A percentile compares a stretch with the other conserved stretches of the same genome.
phyloP scores from a whole-genome alignment of 495 filamentous ascomycete species.

The Penicillium alfredii region DNA sequence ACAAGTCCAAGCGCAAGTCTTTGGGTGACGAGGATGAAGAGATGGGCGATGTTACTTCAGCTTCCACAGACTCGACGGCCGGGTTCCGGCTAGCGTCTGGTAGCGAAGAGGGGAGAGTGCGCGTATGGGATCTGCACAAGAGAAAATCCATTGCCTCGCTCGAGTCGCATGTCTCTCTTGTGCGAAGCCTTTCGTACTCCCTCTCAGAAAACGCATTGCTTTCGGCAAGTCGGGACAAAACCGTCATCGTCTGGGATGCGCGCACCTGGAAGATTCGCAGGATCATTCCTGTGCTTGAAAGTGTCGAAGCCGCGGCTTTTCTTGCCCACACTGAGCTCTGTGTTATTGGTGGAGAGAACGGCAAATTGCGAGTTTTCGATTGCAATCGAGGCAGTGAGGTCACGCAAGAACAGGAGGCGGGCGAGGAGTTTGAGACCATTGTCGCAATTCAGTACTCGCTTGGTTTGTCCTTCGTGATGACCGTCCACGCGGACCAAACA shows the following conservation, averaged over 20 bases:
- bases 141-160: conserved; percentile 69
- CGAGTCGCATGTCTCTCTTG: conserved; percentile 88
- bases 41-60: conserved; percentile 36
- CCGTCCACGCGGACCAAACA: conserved; percentile 85
- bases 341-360: conserved; percentile 82
- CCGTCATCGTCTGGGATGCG: conserved; percentile 84
- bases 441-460: conserved; percentile 60
- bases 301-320: conserved; percentile 79
- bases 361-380: conserved; percentile 76
- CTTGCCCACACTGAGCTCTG: conserved; percentile 60
- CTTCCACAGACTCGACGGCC: conserved; percentile 33
- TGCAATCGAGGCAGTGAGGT: conserved; percentile 69
- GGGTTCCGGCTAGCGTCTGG: conserved; percentile 84
- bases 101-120: conserved; percentile 83
- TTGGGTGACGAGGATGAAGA: conserved; percentile 33
- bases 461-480: conserved; percentile 61
- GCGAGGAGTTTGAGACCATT: conserved; percentile 71
- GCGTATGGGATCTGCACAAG: conserved; percentile 87
- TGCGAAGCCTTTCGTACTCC: conserved; percentile 78
- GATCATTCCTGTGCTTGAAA: conserved; percentile 79
- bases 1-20: conserved; percentile 36
- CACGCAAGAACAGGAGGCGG: conserved; percentile 59
- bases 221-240: conserved; percentile 92
- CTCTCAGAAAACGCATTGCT: conserved; percentile 65
- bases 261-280: conserved; percentile 76